Percentiles rank a stretch among this genome's conserved stretches.
Evolutionary conservation across 208 protist genomes (phyloP).

Genomic region (Spongospora subterranea): DNA sequence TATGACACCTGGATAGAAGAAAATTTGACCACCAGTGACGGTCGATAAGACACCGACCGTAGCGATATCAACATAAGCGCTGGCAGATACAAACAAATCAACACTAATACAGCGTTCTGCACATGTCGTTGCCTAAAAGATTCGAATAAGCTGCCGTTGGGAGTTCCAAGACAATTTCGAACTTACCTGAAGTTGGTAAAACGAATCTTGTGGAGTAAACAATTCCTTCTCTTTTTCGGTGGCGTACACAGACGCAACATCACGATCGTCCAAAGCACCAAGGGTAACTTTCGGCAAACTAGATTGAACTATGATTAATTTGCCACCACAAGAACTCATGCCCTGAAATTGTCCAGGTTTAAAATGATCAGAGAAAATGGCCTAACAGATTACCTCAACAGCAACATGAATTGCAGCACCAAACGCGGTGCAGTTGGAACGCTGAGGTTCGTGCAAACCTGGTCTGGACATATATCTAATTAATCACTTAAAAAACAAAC

Average conservation of each 20-base stretch:
- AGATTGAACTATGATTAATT: conserved; percentile 42
- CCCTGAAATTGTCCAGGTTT: neutral
- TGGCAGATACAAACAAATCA: conserved; percentile 63
- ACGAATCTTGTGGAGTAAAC: conserved; percentile 17
- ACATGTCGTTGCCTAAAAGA: neutral
- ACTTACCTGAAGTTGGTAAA: neutral
- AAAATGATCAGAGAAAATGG: neutral
- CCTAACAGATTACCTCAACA: conserved; percentile 34
- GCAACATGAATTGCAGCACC: conserved; percentile 40
- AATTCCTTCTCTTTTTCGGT: conserved; percentile 61
- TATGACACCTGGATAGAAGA: neutral
- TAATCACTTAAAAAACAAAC: neutral
- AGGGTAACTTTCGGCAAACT: conserved; percentile 7
- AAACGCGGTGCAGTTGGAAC: neutral
- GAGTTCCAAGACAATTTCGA: neutral
- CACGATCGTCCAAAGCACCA: conserved; percentile 56
- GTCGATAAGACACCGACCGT: conserved; percentile 61
- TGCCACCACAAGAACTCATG: neutral
- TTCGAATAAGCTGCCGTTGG: neutral
- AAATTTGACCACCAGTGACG: conserved; percentile 22
- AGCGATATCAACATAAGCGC: conserved; percentile 60
- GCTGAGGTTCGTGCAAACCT: neutral
- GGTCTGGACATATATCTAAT: conserved; percentile 20
- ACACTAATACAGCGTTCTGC: conserved; percentile 55
- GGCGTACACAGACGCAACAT: conserved; percentile 54